Evolutionary conservation across 2,329 filamentous ascomycete genomes (phyloP).

Genomic region (Exophiala calicioides): DNA sequence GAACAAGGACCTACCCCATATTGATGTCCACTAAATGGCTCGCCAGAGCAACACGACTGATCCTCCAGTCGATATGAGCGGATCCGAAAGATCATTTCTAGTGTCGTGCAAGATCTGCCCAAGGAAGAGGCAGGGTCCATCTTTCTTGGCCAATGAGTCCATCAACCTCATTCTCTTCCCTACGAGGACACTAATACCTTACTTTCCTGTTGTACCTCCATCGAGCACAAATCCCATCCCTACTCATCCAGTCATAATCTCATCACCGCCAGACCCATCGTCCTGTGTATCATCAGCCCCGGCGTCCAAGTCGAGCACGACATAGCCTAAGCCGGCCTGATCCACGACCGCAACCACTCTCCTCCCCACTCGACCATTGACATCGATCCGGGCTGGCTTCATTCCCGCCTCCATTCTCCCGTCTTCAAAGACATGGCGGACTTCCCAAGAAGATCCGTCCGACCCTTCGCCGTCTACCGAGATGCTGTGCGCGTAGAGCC

Average conservation of each 20-base stretch:
- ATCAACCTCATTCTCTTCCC: too few species aligned
- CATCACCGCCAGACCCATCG: constrained; percentile 31
- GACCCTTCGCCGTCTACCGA: constrained; percentile 19
- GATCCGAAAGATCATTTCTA: too few species aligned
- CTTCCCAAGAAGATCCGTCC: constrained; percentile 34
- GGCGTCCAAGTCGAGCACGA: constrained; percentile 57
- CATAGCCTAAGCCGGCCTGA: constrained; percentile 54
- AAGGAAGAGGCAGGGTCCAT: too few species aligned
- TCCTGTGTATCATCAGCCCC: constrained; percentile 36
- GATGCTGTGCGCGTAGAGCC: constrained; percentile 13
- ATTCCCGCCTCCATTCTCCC: constrained; percentile 44
- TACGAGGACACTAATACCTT: too few species aligned
- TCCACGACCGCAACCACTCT: constrained; percentile 58
- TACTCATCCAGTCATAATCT: constrained; percentile 20
- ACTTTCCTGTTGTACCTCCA: too few species aligned
- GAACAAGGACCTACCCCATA: too few species aligned
- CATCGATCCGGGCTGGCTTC: constrained; percentile 51
- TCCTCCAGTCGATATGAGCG: too few species aligned
- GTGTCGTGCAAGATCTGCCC: too few species aligned
- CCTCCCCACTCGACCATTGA: constrained; percentile 58
- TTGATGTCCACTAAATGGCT: too few species aligned
- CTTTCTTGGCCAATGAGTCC: too few species aligned
- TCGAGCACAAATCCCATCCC: background rate
- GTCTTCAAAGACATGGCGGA: constrained; percentile 50
- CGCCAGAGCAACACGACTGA: too few species aligned